Evolutionary conservation across 2,329 filamentous ascomycete species (phyloP).

Genomic region (Fusarium zealandicum): DNA sequence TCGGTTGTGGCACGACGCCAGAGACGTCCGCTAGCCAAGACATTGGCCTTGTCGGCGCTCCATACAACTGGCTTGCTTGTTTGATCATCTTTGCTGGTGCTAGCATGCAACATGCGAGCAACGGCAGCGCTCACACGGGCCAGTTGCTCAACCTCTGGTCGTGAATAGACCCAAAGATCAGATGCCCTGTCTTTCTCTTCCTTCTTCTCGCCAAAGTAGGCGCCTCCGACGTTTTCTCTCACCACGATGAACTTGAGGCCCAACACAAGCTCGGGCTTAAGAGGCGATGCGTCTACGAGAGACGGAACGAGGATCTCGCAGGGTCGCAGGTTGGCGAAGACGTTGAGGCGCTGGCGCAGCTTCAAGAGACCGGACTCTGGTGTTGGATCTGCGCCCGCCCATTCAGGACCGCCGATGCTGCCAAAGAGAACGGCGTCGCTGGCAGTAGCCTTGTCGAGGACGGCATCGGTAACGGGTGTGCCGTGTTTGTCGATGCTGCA

Average conservation of each 20-base stretch:
- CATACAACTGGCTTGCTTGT: conserved; percentile 51
- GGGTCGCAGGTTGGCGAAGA: conserved; percentile 60
- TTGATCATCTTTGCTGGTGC: conserved; percentile 32
- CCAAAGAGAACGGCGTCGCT: conserved; percentile 57
- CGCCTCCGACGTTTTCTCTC: conserved; percentile 59
- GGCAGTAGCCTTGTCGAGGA: conserved; percentile 50
- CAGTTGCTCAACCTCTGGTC: conserved; percentile 55
- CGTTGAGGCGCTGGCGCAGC: conserved; percentile 51
- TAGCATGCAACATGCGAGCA: conserved; percentile 45
- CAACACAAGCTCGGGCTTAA: conserved; percentile 53
- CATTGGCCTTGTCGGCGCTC: conserved; percentile 61
- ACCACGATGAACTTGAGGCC: conserved; percentile 59
- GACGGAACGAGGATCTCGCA: conserved; percentile 55
- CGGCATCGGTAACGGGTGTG: conserved; percentile 52
- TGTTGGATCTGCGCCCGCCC: conserved; percentile 50
- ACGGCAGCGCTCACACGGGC: conserved; percentile 56
- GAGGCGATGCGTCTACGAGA: conserved; percentile 50
- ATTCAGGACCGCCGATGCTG: conserved; percentile 57
- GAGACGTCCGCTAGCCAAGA: conserved; percentile 57
- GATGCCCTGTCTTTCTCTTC: conserved; percentile 53
- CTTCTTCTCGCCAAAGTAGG: conserved; percentile 57
- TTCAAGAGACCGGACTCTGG: conserved; percentile 54
- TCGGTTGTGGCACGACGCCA: conserved; percentile 55
- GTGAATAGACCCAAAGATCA: conserved; percentile 57
- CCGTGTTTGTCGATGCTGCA: conserved; percentile 55